Percentiles rank a stretch among this genome's conserved stretches.
phyloP scores from a whole-genome alignment of 2,329 filamentous ascomycete species.

The Colletotrichum lini region DNA sequence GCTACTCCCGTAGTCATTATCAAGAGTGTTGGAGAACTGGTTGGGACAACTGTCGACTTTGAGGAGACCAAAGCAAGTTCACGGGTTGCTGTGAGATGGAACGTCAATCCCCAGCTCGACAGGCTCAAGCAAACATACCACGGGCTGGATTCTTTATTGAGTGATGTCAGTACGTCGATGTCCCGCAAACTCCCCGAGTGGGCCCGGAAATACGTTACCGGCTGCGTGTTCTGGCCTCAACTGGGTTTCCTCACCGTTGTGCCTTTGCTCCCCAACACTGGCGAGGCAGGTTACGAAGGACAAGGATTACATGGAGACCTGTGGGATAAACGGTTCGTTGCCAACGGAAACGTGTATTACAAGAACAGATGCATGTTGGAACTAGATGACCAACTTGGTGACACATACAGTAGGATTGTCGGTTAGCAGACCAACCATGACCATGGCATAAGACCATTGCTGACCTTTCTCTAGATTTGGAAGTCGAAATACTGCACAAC shows the following conservation, averaged over 20 bases:
- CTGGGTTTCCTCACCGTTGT: constrained; percentile 91
- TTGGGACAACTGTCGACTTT: constrained; percentile 85
- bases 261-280: constrained; percentile 58
- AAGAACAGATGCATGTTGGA: constrained; percentile 87
- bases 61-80: constrained; percentile 79
- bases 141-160: constrained; percentile 82
- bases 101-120: constrained; percentile 83
- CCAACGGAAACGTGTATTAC: constrained; percentile 82
- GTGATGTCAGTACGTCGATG: constrained; percentile 76
- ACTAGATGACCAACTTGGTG: constrained; percentile 85
- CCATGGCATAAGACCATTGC: not conserved
- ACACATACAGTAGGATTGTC: constrained; percentile 87
- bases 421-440: constrained; percentile 63
- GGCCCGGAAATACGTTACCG: constrained; percentile 68
- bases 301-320: constrained; percentile 66
- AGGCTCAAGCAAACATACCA: constrained; percentile 83
- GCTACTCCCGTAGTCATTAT: constrained; percentile 72
- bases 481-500: constrained; percentile 89
- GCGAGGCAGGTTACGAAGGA: constrained; percentile 75
- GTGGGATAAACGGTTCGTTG: constrained; percentile 86
- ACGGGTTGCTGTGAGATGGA: constrained; percentile 79
- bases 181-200: constrained; percentile 73
- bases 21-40: constrained; percentile 76
- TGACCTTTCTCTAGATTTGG: constrained; percentile 71
- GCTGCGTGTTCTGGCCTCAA: constrained; percentile 92